phyloP scores from a whole-genome alignment of 345 rosid genomes.

The Lenwebbia sp. region DNA sequence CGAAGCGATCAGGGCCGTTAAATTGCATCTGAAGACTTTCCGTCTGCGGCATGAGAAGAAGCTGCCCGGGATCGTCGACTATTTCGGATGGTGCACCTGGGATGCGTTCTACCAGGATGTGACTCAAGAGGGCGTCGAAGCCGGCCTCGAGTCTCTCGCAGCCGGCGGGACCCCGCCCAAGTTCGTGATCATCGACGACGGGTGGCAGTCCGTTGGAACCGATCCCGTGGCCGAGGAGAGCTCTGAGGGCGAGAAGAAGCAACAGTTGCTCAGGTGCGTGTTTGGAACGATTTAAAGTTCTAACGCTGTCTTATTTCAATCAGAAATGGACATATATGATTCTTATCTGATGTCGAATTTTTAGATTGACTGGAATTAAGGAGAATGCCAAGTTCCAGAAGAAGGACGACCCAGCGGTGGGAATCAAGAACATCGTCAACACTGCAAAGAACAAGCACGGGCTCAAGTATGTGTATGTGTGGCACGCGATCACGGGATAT shows the following conservation, averaged over 20 bases:
- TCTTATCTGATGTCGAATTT: slow-evolving; percentile 3
- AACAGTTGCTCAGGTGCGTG: slow-evolving; percentile 8
- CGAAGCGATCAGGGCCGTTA: slow-evolving; percentile 65
- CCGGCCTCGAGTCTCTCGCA: slow-evolving; percentile 53
- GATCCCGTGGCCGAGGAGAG: slow-evolving; percentile 15
- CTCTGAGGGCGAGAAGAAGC: slow-evolving; percentile 12
- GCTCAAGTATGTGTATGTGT: slow-evolving; percentile 71
- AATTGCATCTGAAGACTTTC: slow-evolving; percentile 60
- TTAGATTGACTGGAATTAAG: slow-evolving; percentile 60
- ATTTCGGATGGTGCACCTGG: slow-evolving; percentile 99
- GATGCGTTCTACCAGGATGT: slow-evolving; percentile 96
- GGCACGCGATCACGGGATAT: slow-evolving; percentile 95
- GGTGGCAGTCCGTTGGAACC: slow-evolving; percentile 81
- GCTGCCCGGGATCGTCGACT: slow-evolving; percentile 67
- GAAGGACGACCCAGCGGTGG: slow-evolving; percentile 45
- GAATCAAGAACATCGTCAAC: slow-evolving; percentile 65
- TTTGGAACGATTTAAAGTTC: not conserved
- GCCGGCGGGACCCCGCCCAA: slow-evolving; percentile 77
- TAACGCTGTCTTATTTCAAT: not conserved
- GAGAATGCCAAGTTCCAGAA: slow-evolving; percentile 72
- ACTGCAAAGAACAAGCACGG: slow-evolving; percentile 59
- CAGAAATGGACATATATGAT: not conserved
- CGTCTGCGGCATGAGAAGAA: slow-evolving; percentile 87
- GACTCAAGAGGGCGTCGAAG: slow-evolving; percentile 87
- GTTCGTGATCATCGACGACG: slow-evolving; percentile 90